Evolutionary conservation across 2,329 filamentous ascomycete species (phyloP).

Genomic region (Ceratocystis huliohia): DNA sequence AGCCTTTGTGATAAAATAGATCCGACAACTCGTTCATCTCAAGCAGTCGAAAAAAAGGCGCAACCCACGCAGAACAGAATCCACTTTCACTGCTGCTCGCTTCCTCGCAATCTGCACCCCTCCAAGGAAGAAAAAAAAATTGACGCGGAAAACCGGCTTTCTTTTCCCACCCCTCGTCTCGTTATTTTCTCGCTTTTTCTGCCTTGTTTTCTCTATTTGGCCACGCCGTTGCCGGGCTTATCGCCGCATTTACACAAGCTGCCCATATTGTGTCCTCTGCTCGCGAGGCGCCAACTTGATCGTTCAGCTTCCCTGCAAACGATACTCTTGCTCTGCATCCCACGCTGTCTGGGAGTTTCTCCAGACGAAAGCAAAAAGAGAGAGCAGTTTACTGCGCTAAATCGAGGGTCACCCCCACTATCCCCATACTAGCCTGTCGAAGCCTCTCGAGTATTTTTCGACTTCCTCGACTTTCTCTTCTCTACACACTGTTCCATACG

Average conservation of each 20-base stretch:
- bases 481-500: neutral
- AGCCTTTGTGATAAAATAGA: neutral
- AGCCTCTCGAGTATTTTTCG: neutral
- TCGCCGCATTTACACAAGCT: neutral
- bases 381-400: neutral
- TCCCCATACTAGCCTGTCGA: neutral
- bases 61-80: neutral
- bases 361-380: neutral
- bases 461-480: neutral
- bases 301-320: neutral
- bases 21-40: neutral
- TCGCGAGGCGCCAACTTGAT: neutral
- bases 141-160: neutral
- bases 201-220: neutral
- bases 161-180: neutral
- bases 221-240: slow-evolving; percentile 2
- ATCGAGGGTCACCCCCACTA: slow-evolving; percentile 4
- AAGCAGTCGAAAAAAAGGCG: neutral
- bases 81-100: slow-evolving; percentile 7
- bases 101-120: slow-evolving; percentile 1
- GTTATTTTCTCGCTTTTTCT: neutral
- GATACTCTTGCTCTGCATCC: neutral
- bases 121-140: neutral
- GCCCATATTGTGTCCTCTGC: neutral
- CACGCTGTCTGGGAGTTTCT: neutral